phyloP scores from a whole-genome alignment of 2,329 filamentous ascomycete genomes.

The Diplocarpon rosae region DNA sequence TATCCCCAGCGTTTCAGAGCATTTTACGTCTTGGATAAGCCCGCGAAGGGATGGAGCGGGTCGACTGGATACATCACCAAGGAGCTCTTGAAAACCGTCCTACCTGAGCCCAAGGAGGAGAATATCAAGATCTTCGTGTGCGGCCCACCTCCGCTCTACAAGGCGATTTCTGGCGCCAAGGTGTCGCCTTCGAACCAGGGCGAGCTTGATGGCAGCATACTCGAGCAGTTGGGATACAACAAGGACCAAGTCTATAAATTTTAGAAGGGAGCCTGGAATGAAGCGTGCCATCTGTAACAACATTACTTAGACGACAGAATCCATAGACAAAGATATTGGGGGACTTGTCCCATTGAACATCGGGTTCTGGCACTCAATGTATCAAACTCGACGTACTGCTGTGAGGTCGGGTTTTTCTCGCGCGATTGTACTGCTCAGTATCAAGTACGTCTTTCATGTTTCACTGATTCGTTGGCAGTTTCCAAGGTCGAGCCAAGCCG shows the following conservation, averaged over 20 bases:
- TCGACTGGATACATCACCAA: constrained; percentile 75
- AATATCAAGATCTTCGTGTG: constrained; percentile 97
- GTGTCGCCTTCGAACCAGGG: constrained; percentile 89
- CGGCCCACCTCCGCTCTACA: constrained; percentile 86
- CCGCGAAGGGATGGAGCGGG: constrained; percentile 58
- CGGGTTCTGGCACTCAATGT: no score
- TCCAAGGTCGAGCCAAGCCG: no score
- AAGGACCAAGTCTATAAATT: constrained; percentile 97
- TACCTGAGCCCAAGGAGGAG: constrained; percentile 81
- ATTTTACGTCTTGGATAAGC: constrained; percentile 88
- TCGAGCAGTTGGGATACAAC: constrained; percentile 74
- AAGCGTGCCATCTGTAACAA: not conserved
- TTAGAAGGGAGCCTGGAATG: constrained; percentile 32
- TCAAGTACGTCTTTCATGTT: no score
- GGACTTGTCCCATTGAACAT: no score
- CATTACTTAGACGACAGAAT: not conserved
- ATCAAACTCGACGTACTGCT: no score
- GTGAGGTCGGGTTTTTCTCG: no score
- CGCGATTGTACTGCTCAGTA: no score
- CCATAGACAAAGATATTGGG: not conserved
- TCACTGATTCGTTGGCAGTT: no score
- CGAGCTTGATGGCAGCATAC: constrained; percentile 60
- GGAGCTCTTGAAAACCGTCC: constrained; percentile 86
- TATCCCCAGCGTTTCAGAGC: constrained; percentile 91
- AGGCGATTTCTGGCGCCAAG: constrained; percentile 83